phyloP scores from a whole-genome alignment of 352 stramenopile species.

The Elongisporangium undulatum region DNA sequence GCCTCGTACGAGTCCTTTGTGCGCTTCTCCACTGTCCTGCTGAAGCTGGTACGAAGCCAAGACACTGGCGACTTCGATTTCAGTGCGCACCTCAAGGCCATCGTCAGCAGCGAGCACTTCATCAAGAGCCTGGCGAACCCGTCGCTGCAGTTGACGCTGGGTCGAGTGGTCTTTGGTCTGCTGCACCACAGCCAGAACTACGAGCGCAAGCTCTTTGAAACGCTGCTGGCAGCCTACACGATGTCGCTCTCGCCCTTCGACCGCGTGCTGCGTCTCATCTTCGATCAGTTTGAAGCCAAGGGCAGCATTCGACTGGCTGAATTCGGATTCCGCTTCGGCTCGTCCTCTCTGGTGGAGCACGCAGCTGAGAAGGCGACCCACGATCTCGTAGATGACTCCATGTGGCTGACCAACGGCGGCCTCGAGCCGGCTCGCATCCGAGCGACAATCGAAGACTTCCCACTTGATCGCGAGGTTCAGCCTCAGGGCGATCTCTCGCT shows the following conservation, averaged over 20 bases:
- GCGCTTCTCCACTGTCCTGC: conserved; percentile 22
- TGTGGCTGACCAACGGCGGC: conserved; percentile 60
- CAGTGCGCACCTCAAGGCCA: conserved; percentile 21
- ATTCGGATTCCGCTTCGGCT: conserved; percentile 72
- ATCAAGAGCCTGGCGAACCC: conserved; percentile 14
- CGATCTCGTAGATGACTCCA: conserved; percentile 62
- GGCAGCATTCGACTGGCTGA: conserved; percentile 29
- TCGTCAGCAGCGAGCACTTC: conserved; percentile 29
- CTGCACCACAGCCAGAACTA: conserved; percentile 37
- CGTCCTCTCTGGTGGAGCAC: conserved; percentile 27
- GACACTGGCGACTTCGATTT: conserved; percentile 28
- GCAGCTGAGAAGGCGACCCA: conserved; percentile 16
- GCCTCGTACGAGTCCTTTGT: conserved; percentile 27
- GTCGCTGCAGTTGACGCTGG: conserved; percentile 15
- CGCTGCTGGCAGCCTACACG: conserved; percentile 56
- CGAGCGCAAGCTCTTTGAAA: conserved; percentile 43
- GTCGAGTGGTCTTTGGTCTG: conserved; percentile 39
- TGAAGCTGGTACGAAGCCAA: conserved; percentile 23
- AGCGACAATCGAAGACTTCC: conserved; percentile 67
- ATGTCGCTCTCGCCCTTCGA: conserved; percentile 67
- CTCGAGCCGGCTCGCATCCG: conserved; percentile 61
- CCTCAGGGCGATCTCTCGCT: conserved; percentile 19
- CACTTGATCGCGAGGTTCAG: conserved; percentile 39
- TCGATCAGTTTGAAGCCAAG: conserved; percentile 50
- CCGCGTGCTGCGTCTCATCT: conserved; percentile 41